Evolutionary conservation across 495 filamentous ascomycete genomes (phyloP), one percentile per base, ranked within the genome.

Genomic region (Aspergillus egyptiacus): DNA sequence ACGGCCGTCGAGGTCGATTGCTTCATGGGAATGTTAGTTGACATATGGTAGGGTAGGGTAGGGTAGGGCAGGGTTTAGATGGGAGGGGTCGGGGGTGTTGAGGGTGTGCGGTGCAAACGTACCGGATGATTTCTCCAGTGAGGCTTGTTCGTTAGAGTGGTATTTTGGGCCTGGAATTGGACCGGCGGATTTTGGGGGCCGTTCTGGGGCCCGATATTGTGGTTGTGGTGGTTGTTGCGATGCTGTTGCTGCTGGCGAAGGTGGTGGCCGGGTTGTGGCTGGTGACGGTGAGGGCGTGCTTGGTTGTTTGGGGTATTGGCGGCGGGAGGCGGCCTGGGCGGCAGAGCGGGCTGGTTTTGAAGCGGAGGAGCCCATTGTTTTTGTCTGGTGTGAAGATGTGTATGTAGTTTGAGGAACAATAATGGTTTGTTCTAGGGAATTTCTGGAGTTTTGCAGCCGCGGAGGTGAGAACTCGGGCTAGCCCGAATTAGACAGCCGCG

Each of bases 1-100:
- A n/a, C 71, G 73, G 51, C 76, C 78, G 56, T 86, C 84, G 50
- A 81, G 68, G 58, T 83, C 76, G 49, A 85, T 79, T n/a, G 79
- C 81, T 84, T n/a, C n/a, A n/a, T n/a, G n/a, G n/a, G n/a, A n/a
- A n/a, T n/a, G n/a, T n/a, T n/a, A n/a, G n/a, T n/a, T n/a, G n/a
- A n/a, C n/a, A n/a, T n/a, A n/a, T n/a, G n/a, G n/a, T 24, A 17
- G 39, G 14, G 8, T 17, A 2, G 23, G 15, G 17, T 2, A 5
- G n/a, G 39, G 24, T 28, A 18, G n/a, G 23, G 36, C 27, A n/a
- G n/a, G n/a, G n/a, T n/a, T n/a, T n/a, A n/a, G n/a, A n/a, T 37
- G 15, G 34, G 2, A 28, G 25, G 14, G 6, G 10, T 13, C 11
- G 18, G 43, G 14, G 22, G 3, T 22, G 5, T 35, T 35, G 23